Percentiles rank a stretch among this genome's conserved stretches.
phyloP scores from a whole-genome alignment of 306 rosid species.

The Senna tora region DNA sequence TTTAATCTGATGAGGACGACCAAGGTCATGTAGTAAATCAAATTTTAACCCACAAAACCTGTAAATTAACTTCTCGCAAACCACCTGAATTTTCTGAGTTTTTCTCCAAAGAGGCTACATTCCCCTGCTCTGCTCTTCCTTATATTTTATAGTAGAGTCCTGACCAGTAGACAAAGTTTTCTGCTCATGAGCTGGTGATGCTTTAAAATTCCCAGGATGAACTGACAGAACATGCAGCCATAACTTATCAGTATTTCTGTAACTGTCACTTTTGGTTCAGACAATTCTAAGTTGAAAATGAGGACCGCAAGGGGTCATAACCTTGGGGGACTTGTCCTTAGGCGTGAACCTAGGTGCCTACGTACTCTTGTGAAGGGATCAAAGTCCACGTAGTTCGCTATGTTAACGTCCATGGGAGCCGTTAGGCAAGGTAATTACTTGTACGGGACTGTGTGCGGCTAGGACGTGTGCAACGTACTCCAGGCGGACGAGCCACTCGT shows the following conservation, averaged over 20 bases:
- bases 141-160: conserved; percentile 61
- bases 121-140: conserved; percentile 54
- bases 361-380: no score
- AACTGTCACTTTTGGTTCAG: no score
- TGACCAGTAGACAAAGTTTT: conserved; percentile 52
- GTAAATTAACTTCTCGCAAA: conserved; percentile 72
- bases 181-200: conserved; percentile 58
- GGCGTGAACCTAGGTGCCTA: no score
- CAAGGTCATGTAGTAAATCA: conserved; percentile 95
- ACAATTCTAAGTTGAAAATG: no score
- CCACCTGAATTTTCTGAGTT: conserved; percentile 59
- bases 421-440: no score
- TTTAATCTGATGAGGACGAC: conserved; percentile 95
- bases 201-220: conserved; percentile 73
- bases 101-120: conserved; percentile 59
- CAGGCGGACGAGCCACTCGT: no score
- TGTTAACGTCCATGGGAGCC: no score
- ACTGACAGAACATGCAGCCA: conserved; percentile 86
- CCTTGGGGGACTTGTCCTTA: no score
- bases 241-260: conserved; percentile 73
- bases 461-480: no score
- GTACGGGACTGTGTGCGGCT: no score
- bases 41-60: conserved; percentile 96
- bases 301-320: no score
- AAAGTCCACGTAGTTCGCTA: no score